Conservation (phyloP, 208 protist species). For the Wallacemonas collosoma region DNA sequence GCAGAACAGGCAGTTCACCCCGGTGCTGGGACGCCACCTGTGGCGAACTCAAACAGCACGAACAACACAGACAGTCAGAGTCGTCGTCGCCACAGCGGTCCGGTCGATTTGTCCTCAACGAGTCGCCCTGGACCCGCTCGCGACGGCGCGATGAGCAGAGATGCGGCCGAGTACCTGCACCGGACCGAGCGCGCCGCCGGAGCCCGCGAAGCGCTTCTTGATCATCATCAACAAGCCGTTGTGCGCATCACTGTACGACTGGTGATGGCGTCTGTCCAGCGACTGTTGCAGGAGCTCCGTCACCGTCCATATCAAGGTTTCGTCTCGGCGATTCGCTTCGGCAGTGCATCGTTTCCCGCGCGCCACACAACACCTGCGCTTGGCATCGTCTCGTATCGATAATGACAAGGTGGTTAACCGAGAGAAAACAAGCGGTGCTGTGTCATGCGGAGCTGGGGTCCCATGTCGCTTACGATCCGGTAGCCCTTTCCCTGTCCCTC, state of each 20-base stretch:
- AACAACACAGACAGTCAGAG: conserved; percentile 13
- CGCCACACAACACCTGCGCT: not conserved
- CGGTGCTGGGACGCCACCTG: no score
- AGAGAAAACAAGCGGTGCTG: no score
- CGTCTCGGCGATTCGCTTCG: conserved; percentile 7
- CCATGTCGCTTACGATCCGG: no score
- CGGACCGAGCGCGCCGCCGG: not conserved
- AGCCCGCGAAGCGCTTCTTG: not conserved
- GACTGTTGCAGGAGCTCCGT: conserved; percentile 11
- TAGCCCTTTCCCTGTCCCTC: no score
- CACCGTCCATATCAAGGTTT: not conserved
- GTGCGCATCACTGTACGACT: not conserved
- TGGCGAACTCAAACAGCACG: not conserved
- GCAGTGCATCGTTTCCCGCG: conserved; percentile 5
- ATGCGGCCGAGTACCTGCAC: not conserved
- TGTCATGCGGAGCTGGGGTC: no score
- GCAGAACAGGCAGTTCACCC: no score
- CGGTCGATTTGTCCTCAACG: not conserved
- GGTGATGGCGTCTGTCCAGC: conserved; percentile 15
- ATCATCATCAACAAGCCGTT: not conserved
- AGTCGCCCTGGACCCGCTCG: not conserved
- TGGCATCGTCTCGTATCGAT: no score
- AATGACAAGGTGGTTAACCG: no score
- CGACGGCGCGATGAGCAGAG: not conserved
- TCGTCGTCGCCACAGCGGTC: not conserved